These are phyloP conservation scores for Ustilago tritici DNA, from an alignment of 1,284 basidiomycete species.

Conservation along the genomic window DNA sequence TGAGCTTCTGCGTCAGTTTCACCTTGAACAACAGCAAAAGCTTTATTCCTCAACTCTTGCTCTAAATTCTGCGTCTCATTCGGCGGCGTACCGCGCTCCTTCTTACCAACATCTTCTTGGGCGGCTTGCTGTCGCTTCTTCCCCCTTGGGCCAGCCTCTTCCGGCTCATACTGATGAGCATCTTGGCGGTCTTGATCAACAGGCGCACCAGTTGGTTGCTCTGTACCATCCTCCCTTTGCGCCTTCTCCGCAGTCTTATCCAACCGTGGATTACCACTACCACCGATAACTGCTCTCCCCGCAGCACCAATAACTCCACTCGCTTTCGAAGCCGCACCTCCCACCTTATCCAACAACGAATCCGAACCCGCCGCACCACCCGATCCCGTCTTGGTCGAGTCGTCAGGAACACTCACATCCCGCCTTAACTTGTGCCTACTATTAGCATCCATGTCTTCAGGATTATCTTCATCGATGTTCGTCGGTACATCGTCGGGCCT, in stretches of 20 bases:
- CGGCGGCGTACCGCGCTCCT: conserved; percentile 1
- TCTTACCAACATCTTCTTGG: conserved; percentile 6
- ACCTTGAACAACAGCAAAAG: conserved; percentile 30
- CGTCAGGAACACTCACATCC: conserved; percentile 34
- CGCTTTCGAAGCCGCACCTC: conserved; percentile 73
- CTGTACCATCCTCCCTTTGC: conserved; percentile 23
- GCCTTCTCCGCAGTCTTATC: conserved; percentile 43
- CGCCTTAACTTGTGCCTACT: conserved; percentile 12
- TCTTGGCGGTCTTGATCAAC: conserved; percentile 23
- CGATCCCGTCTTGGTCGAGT: conserved; percentile 42
- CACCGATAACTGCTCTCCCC: conserved; percentile 42
- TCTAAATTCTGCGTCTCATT: conserved; percentile 44
- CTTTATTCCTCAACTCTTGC: conserved; percentile 20
- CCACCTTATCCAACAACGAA: conserved; percentile 42
- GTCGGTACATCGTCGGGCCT: conserved; percentile 3
- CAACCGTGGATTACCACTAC: conserved; percentile 31
- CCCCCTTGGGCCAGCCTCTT: conserved; percentile 28
- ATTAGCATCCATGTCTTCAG: conserved; percentile 4
- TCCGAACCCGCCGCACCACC: conserved; percentile 39
- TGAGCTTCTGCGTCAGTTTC: conserved; percentile 13
- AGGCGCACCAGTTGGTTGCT: conserved; percentile 20
- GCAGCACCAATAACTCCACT: conserved; percentile 77
- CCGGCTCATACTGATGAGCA: conserved; percentile 31
- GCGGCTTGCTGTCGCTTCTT: conserved; percentile 35
- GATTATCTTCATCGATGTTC: conserved; percentile 6